Percentiles rank a stretch among this genome's conserved stretches.
Evolutionary conservation across 805 yeast genomes (phyloP).

Genomic region (Komagataella pseudopastoris): DNA sequence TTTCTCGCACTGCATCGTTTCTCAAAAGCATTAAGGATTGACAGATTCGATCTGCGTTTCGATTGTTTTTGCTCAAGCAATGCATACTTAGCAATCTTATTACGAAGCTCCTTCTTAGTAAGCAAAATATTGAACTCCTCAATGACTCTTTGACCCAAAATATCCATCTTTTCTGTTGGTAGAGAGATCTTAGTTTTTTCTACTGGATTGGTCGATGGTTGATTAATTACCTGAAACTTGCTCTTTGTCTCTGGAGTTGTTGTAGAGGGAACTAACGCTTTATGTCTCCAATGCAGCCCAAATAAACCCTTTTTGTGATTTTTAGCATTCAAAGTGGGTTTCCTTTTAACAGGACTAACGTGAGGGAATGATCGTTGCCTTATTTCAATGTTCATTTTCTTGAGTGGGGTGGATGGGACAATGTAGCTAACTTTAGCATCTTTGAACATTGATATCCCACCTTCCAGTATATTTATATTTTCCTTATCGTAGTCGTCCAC

Average conservation of each 20-base stretch:
- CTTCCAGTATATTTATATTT: constrained; percentile 34
- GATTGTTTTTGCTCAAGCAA: not conserved
- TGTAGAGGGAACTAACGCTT: not conserved
- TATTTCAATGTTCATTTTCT: constrained; percentile 34
- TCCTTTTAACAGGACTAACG: not conserved
- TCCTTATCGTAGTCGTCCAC: constrained; percentile 8
- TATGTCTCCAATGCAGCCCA: not conserved
- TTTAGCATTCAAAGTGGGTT: not conserved
- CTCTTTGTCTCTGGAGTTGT: constrained; percentile 4
- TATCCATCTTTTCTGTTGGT: constrained; percentile 32
- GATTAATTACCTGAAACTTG: constrained; percentile 4
- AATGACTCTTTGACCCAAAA: constrained; percentile 56
- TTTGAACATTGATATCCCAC: constrained; percentile 34
- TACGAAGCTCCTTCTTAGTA: not conserved
- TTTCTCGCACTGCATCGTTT: not conserved
- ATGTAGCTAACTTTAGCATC: constrained; percentile 28
- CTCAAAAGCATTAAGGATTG: not conserved
- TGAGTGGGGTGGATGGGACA: constrained; percentile 58
- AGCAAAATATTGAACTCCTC: constrained; percentile 28
- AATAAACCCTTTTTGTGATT: not conserved
- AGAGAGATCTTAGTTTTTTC: not conserved
- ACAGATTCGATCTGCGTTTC: not conserved
- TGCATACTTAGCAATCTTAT: not conserved
- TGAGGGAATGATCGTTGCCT: not conserved
- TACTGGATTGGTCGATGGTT: not conserved